Base-by-base conservation (phyloP, 1,284 basidiomycete genomes). In the Marasmius tenuissimus region DNA sequence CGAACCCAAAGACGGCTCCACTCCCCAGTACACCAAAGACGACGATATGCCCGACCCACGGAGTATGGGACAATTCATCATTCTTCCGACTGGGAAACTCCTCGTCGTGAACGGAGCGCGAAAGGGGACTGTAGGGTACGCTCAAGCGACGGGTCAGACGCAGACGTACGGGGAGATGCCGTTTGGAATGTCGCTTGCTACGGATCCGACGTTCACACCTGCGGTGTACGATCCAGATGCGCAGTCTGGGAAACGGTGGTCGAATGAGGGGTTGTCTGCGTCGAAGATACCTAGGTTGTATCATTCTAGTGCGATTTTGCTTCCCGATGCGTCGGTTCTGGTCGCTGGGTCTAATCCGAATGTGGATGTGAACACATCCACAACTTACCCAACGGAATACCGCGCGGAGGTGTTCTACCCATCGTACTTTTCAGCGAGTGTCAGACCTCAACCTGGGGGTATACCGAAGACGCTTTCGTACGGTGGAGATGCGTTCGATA, bases 291-390 rank as follows among this genome's bases (percentile, higher is more conserved):
- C 92, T 61, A 86, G 94, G 65, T 78, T 96, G 69, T 96, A 96
- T 77, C 94, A 96, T 75, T 94, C 92, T 2, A 87, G 87, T 9
- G 93, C 93, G n/a, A 81, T 96, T n/a, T 85, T 97, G 39, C 86
- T 97, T 37, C 88, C 94, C 16, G 94, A 97, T 70, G 92, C 84
- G 0, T 92, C 92, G 1, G 88, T 98, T 51, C 76, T 97, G 63
- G 83, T 97, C 62, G 93, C 93, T 58, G 96, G 96, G 10, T 95
- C 93, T 33, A 97, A 97, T 76, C 95, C 96, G 40, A 96, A 97
- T 73, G 82, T 92, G 60, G 95, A 97, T 68, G 92, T 88, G 65
- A 90, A 91, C 67, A 62, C 78, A 12, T 76, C 78, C 34, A 84
- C 90, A 34, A 69, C 83, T 62, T 98, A 86, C 82, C 89, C 92